Evolutionary conservation across 139 green algal genomes (phyloP), one percentile per base, ranked within the genome.

Genomic region (Zygnema cylindricum): DNA sequence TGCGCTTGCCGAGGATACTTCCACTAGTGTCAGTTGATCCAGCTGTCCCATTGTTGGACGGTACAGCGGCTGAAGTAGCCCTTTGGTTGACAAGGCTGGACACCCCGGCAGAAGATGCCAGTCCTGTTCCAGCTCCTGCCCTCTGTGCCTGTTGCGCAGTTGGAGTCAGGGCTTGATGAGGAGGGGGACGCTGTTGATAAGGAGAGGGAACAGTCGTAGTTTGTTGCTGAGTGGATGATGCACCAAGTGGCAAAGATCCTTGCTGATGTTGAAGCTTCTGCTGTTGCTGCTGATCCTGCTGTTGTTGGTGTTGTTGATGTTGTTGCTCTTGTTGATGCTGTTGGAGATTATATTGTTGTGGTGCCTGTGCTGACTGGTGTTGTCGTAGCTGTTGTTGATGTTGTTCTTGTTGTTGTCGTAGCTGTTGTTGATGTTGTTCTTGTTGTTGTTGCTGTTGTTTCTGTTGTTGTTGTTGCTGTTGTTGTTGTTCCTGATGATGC

Each of bases 1-100:
- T 83, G 3, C 76, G 43, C 76, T 83, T 83, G 43, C 76, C 76
- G 33, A 83, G 32, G 49, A 83, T 55, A 79, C 35, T 43, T 16
- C 35, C 77, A 84, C 43, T 33, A 1, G 54, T 69, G 78, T 42
- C 55, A 22, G 54, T 33, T 76, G 81, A 85, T 86, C 30, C 30
- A 63, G 43, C n/a, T 55, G 35, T 63, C 33, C 69, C 81, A 0
- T 2, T 33, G 30, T 2, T 33, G 7, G 57, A 25, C 43, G 81
- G 54, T 87, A 32, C n/a, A 84, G 71, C 71, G 11, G 11, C 39
- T 57, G 38, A 11, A 79, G 71, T 25, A 79, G 71, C 7, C 40
- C n/a, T 55, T 35, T 57, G 54, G 39, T 55, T 35, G 40, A 55
- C 43, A 85, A 35, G 41, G 1, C 81, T 38, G 32, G 55, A 69